Evolutionary conservation across 192 early-diverging fungal genomes (phyloP), one percentile per base, ranked within the genome.

Genomic region (Umbelopsis vinacea): DNA sequence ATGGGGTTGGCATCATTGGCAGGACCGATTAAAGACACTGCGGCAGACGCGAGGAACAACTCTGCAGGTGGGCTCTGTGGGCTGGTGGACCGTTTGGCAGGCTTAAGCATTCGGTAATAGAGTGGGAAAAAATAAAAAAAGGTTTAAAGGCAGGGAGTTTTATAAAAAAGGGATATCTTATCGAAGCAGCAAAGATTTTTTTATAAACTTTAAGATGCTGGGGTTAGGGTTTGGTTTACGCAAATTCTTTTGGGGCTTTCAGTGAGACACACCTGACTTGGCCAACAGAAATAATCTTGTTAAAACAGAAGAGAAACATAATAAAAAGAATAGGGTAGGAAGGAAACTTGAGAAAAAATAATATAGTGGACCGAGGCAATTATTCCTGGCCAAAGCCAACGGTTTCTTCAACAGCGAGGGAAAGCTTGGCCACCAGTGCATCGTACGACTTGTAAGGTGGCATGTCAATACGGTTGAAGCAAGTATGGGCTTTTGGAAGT

Each of bases 391-490:
- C 92, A 74, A 98, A 98, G 9, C 95, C 95, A 68, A 96, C 90
- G 35, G 93, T 95, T 79, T 96, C 93, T 79, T 98, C 96, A 57
- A 98, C 92, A n/a, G 96, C 96, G 68, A 96, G 76, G 15, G 92
- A 57, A 60, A 72, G 37, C 38, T 72, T 72, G 38, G 50, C 54
- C 9, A 72, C 71, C 17, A 72, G 71, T 9, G 87, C 86, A 46
- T 94, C 92, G 67, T 92, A 91, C 35, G 85, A 88, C 43, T 91
- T 88, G 81, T 98, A 98, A 8, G 91, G 91, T 69, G 96, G 96
- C 76, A 98, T 82, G 74, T 97, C 95, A 68, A 98, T 89, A 46
- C 96, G 92, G 81, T 98, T 98, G 81, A 98, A 98, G 81, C 63
- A 48, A 9, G 96, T 97, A 81, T 98, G 96, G 45, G 87, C 86